Base-by-base conservation (phyloP, 371 early-diverging fungal species). In the Saksenaea vasiformis region DNA sequence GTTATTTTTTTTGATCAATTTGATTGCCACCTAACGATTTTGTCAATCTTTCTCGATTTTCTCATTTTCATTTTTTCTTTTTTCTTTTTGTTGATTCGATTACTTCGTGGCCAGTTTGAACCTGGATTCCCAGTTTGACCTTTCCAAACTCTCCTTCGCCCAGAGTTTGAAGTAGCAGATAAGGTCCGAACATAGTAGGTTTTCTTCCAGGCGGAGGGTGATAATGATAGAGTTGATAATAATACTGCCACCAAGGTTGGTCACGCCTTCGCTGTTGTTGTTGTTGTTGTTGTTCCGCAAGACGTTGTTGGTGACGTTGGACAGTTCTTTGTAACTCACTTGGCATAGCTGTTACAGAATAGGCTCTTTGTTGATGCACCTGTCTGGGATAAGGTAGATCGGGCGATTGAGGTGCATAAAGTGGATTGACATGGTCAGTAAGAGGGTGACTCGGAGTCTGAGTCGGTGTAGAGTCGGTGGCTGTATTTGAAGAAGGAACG, bases 101-200 rank as follows among this genome's bases (percentile, higher is more conserved):
- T 85, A 95, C 99, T 87, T 96, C 96, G 68, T 92, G 91, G n/a
- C 95, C 93, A 17, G 93, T 91, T 53, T 95, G 82, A 58, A 90
- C 89, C 79, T 98, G 94, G 65, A 95, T 87, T 15, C 95, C 99
- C 26, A 98, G 87, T 72, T 98, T 98, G 68, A 99, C 99, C 76
- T 98, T 97, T 58, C 97, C 97, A 80, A 98, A 98, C 77, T 98
- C 98, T 38, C 99, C 99, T 77, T 95, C 98, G 58, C 99, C 99
- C 14, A 99, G 82, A 13, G 96, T 94, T 76, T 97, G 98, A 24
- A 95, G 85, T 44, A 99, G 79, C 17, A 91, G 87, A 77, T 98
- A 99, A 58, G 96, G 93, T 7, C 98, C 98, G 77, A 98, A 91
- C 68, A 92, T 88, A n/a, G 77, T 78, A 0, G 78, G 81, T 66